Conservation (phyloP, 208 protist genomes). For the Leishmania aethiopica region DNA sequence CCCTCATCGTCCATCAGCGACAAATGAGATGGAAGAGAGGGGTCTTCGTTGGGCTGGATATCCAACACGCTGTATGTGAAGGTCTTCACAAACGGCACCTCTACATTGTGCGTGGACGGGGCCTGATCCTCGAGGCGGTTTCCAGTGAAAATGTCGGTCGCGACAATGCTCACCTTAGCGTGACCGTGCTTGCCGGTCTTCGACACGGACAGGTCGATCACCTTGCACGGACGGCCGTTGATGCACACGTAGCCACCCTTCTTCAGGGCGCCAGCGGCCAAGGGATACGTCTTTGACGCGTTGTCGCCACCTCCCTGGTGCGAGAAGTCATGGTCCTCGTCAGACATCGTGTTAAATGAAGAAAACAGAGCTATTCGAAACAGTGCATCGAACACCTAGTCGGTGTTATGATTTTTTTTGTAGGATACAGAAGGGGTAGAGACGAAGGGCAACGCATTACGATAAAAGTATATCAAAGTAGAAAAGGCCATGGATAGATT, state of each 20-base stretch:
- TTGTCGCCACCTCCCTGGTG: conserved; percentile 64
- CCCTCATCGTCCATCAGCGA: conserved; percentile 94
- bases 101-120: conserved; percentile 97
- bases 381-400: neutral
- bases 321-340: conserved; percentile 78
- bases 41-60: conserved; percentile 92
- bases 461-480: neutral
- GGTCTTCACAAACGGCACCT: conserved; percentile 95
- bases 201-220: no score
- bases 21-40: conserved; percentile 67
- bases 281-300: conserved; percentile 86
- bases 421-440: neutral
- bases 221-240: no score
- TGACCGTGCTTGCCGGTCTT: no score
- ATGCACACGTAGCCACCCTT: no score
- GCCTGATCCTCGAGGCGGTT: conserved; percentile 98
- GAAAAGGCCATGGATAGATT: neutral
- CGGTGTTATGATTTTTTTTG: neutral
- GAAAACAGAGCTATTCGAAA: neutral
- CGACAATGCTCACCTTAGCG: no score
- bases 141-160: conserved; percentile 99
- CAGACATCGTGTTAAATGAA: conserved; percentile 34
- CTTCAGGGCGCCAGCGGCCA: no score
- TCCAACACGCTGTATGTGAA: conserved; percentile 95
- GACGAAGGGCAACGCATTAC: neutral